Evolutionary conservation across 208 protist genomes (phyloP).

Genomic region (Trypanosoma melophagium): DNA sequence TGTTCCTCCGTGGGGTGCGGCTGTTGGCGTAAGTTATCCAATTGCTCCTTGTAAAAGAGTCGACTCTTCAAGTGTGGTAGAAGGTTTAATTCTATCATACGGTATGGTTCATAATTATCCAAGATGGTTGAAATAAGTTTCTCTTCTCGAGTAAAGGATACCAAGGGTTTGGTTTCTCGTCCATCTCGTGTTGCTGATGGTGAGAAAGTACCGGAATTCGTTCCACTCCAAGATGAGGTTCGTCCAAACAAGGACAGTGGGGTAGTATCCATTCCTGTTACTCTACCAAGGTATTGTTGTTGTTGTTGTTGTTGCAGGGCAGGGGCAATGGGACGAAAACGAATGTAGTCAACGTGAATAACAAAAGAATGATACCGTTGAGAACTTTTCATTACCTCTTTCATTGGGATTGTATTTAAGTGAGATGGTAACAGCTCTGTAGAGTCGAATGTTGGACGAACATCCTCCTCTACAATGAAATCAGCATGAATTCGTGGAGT

Average conservation of each 20-base stretch:
- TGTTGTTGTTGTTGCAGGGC: not conserved
- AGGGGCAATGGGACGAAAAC: constrained; percentile 45
- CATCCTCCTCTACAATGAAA: constrained; percentile 52
- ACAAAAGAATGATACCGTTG: constrained; percentile 41
- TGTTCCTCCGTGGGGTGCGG: constrained; percentile 34
- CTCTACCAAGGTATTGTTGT: not conserved
- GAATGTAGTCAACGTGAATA: constrained; percentile 78
- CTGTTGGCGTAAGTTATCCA: constrained; percentile 43
- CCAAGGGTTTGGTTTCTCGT: constrained; percentile 15
- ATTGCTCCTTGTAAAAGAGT: constrained; percentile 63
- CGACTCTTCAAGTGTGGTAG: constrained; percentile 60
- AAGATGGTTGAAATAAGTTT: constrained; percentile 59
- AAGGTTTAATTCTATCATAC: constrained; percentile 70
- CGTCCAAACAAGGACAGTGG: too few species aligned
- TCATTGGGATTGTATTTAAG: constrained; percentile 6
- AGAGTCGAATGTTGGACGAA: constrained; percentile 50
- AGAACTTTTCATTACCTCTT: not conserved
- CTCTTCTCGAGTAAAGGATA: constrained; percentile 56
- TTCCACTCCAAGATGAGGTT: too few species aligned
- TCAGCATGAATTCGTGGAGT: constrained; percentile 54
- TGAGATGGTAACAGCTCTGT: constrained; percentile 20
- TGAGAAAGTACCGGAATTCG: too few species aligned
- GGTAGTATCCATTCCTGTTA: too few species aligned
- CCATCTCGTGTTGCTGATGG: not conserved
- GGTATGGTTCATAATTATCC: constrained; percentile 79